Percentiles rank a stretch among this genome's conserved stretches.
phyloP scores from a whole-genome alignment of 108 stramenopile genomes.

The Stephanodiscus triporus region DNA sequence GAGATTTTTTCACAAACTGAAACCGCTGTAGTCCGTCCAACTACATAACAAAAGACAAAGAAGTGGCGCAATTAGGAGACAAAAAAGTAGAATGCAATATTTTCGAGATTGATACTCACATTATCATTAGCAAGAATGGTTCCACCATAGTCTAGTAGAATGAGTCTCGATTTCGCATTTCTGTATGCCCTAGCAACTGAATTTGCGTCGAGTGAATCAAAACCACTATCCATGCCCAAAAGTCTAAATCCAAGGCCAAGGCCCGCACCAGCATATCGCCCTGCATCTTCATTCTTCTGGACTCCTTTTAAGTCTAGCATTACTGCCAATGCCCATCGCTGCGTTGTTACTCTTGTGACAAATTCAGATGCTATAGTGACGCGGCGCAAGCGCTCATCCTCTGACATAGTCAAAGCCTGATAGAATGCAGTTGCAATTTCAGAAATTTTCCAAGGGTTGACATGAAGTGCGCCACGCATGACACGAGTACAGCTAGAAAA shows the following conservation, averaged over 20 bases:
- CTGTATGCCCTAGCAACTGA: conserved; percentile 81
- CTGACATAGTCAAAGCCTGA: conserved; percentile 74
- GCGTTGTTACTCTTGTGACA: conserved; percentile 92
- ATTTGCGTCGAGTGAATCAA: conserved; percentile 66
- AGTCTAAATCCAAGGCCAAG: conserved; percentile 94
- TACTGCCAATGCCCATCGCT: conserved; percentile 90
- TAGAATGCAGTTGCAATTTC: conserved; percentile 84
- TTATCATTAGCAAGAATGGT: conserved; percentile 95
- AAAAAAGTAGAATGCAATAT: neutral
- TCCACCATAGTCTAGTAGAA: conserved; percentile 97
- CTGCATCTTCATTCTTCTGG: conserved; percentile 74
- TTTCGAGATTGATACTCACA: conserved; percentile 50
- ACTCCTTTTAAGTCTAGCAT: conserved; percentile 92
- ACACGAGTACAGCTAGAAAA: conserved; percentile 94
- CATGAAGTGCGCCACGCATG: conserved; percentile 93
- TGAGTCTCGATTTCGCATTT: conserved; percentile 73
- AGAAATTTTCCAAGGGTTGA: conserved; percentile 93
- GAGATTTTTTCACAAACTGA: conserved; percentile 93
- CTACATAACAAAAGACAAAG: conserved; percentile 39
- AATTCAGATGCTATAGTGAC: conserved; percentile 85
- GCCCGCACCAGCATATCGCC: conserved; percentile 86
- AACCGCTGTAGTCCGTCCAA: conserved; percentile 78
- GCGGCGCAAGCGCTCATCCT: conserved; percentile 83
- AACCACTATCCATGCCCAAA: conserved; percentile 88
- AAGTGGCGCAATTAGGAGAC: neutral